Conservation (phyloP, 1,139 yeast species). For the Saccharomyces pastorianus region DNA sequence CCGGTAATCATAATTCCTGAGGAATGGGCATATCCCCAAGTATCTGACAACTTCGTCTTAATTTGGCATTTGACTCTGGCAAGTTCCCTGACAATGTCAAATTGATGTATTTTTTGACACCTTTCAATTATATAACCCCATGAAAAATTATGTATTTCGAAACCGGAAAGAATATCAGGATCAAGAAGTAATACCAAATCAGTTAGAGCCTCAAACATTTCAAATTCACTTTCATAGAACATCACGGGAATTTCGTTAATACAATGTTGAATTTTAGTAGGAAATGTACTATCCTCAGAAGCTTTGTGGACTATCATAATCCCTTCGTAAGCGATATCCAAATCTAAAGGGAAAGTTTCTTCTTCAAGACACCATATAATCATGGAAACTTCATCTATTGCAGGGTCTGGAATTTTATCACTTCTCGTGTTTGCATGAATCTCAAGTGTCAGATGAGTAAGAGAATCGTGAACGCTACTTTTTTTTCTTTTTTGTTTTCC, state of each 20-base stretch:
- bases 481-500: conserved; percentile 35
- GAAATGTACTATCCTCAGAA: conserved; percentile 2
- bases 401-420: conserved; percentile 57
- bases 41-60: conserved; percentile 53
- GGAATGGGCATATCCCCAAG: conserved; percentile 80
- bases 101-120: conserved; percentile 38
- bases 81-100: conserved; percentile 45
- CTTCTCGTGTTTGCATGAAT: conserved; percentile 51
- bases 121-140: conserved; percentile 89
- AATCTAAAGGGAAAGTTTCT: conserved; percentile 32
- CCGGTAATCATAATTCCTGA: conserved; percentile 65
- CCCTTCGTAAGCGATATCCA: conserved; percentile 32
- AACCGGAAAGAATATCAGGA: conserved; percentile 85
- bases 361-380: conserved; percentile 59
- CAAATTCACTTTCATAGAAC: conserved; percentile 43
- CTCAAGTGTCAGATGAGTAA: conserved; percentile 58
- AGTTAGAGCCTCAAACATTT: conserved; percentile 48
- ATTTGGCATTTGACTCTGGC: conserved; percentile 45
- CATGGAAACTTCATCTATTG: conserved; percentile 46
- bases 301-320: conserved; percentile 26
- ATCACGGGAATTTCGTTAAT: conserved; percentile 20
- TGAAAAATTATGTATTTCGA: conserved; percentile 67
- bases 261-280: conserved; percentile 11
- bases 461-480: conserved; percentile 36
- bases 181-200: conserved; percentile 56